Evolutionary conservation across 768 basidiomycete genomes (phyloP), one percentile per base, ranked within the genome.

Genomic region (Dacryopinax spathularia): DNA sequence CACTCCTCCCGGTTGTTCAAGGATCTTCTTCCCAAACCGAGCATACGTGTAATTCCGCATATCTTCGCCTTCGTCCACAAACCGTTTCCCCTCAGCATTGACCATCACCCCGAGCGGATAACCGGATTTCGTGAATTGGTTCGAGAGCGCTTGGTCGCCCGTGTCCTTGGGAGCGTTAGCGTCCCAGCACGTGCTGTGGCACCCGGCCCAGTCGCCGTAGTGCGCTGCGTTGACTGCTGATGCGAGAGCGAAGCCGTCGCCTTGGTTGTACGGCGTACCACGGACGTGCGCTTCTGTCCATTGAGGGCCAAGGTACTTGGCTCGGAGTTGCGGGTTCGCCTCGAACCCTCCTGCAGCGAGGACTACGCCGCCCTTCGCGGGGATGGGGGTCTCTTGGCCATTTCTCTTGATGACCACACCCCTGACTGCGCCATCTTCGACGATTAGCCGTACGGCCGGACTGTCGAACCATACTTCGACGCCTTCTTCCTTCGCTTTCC

Each of bases 11-110:
- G 82, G 82, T 68, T 87, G 84, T 25, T 70, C 66, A 61, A 86
- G 75, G 56, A 87, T 83, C 60, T 79, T 81, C 29, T 76, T 76
- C 10, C 85, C 85, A 66, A 83, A 86, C 70, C 81, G 82, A 20
- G 86, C 85, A 68, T 88, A 87, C 1, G 85, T 87, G 67, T 82
- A 87, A 70, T 85, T 87, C 48, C 86, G 78, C 69, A 82, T 86
- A 73, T 88, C 85, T 59, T 80, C 80, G 35, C 85, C 86, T 71
- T 87, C 86, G 65, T 88, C 84, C 35, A 86, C 85, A 66, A 87
- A 88, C 16, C 86, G 77, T 61, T 72, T 66, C 2, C 86, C 86
- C 1, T 72, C 65, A 0, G 76, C 69, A 68, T 86, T 88, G 27
- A 86, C 72, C 85, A 86, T 87, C 65, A 88, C 77, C 1, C 86